Evolutionary conservation across 108 stramenopile genomes (phyloP), one percentile per base, ranked within the genome.

Genomic region (Bacterosira constricta): DNA sequence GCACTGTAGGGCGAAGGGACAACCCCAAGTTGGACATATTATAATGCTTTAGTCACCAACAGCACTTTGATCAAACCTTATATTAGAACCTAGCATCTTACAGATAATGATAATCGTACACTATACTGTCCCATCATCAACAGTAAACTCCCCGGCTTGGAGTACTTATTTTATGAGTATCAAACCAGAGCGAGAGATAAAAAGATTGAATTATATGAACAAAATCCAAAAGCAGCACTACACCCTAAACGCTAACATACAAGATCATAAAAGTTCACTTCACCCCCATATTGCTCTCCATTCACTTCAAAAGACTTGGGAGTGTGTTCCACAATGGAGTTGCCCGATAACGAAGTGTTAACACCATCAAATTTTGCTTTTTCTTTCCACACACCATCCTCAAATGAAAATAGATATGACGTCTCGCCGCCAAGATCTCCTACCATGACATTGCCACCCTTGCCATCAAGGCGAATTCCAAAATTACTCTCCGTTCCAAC

Each of bases 301-400:
- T 35, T 23, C 56, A 32, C 13, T 6, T 2, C 56, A 32, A 57
- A 57, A 1, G 34, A 35, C 56, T 30, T 27, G 30, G 34, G 34
- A 6, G 29, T 9, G n/a, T 57, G 29, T 1, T 17, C 20, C 26
- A 54, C 53, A 12, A 23, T 21, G 17, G 54, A 56, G 10, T 7
- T 29, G 21, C 54, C 54, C 4, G 26, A 25, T 11, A 12, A n/a
- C 5, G 54, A 17, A 2, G 5, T 32, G 18, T 32, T 23, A 15
- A 15, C 34, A 4, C 5, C 6, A 2, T 32, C 12, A 20, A 57
- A 31, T 2, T 31, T 31, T 20, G 56, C 25, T 27, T 32, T 57
- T 27, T 57, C 56, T 32, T 31, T 57, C 56, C 56, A 57, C 36
- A 57, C 56, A 13, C 53, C 53, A 23, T 17, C 56, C 11, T 57